phyloP scores from a whole-genome alignment of 2,329 filamentous ascomycete species.

The Drechslerella stenobrocha region DNA sequence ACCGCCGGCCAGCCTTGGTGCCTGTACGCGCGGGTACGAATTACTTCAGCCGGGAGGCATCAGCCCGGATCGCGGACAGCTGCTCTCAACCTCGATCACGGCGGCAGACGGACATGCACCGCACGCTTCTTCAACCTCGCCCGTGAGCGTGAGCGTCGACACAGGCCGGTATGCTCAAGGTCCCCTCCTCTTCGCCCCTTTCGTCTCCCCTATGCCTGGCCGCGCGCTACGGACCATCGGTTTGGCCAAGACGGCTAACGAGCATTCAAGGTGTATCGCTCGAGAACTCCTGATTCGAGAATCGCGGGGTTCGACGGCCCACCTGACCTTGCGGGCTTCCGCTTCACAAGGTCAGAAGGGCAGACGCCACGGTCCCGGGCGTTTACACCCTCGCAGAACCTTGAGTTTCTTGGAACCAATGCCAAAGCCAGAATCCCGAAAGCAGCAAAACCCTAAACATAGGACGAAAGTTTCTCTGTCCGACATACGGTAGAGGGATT shows the following conservation, averaged over 20 bases:
- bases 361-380: slow-evolving; percentile 26
- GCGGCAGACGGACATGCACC: too few species aligned
- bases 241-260: background rate
- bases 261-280: slow-evolving; percentile 1
- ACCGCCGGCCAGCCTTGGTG: background rate
- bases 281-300: slow-evolving; percentile 12
- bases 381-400: slow-evolving; percentile 15
- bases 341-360: slow-evolving; percentile 25
- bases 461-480: background rate
- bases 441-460: background rate
- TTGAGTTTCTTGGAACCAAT: slow-evolving; percentile 7
- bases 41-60: too few species aligned
- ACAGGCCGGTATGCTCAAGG: too few species aligned
- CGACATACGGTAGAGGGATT: too few species aligned
- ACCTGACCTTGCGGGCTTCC: slow-evolving; percentile 32
- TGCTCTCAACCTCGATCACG: too few species aligned
- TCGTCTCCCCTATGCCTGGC: background rate
- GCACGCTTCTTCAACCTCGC: too few species aligned
- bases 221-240: background rate
- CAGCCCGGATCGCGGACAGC: too few species aligned
- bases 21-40: too few species aligned
- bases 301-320: slow-evolving; percentile 6
- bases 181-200: slow-evolving; percentile 21
- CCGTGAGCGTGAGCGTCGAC: too few species aligned
- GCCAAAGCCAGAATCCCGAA: slow-evolving; percentile 17